Percentiles rank a stretch among this genome's conserved stretches.
phyloP scores from a whole-genome alignment of 1,284 basidiomycete species.

The Fomes fomentarius region DNA sequence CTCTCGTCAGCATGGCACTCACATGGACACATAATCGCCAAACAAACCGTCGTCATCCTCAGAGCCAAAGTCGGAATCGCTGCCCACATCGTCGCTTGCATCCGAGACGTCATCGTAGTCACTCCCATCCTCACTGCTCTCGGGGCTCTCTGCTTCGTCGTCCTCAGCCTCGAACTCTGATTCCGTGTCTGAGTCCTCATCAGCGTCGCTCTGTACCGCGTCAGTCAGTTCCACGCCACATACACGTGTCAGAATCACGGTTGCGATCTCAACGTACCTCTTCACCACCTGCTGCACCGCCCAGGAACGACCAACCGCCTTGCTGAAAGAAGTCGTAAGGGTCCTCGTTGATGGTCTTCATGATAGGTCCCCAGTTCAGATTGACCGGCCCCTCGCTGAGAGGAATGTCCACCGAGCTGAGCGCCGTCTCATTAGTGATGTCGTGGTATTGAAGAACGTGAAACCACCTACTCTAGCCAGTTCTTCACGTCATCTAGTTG shows the following conservation, averaged over 20 bases:
- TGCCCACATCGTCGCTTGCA: constrained; percentile 68
- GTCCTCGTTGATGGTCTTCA: constrained; percentile 96
- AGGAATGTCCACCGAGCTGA: constrained; percentile 93
- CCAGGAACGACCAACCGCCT: constrained; percentile 94
- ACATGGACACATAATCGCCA: neutral
- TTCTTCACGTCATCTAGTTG: constrained; percentile 96
- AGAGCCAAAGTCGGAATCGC: constrained; percentile 67
- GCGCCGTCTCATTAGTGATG: neutral
- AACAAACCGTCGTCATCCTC: constrained; percentile 68
- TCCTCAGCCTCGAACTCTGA: constrained; percentile 81
- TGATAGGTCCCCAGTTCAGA: constrained; percentile 97
- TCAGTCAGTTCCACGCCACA: constrained; percentile 1
- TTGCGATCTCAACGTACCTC: constrained; percentile 53
- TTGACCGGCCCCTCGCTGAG: constrained; percentile 97
- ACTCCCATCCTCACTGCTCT: constrained; percentile 59
- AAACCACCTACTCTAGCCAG: constrained; percentile 87
- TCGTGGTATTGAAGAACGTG: neutral
- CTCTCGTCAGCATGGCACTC: constrained; percentile 18
- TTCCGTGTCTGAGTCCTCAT: constrained; percentile 72
- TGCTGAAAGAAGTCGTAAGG: constrained; percentile 96
- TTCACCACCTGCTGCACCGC: constrained; percentile 67
- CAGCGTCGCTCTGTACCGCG: constrained; percentile 60
- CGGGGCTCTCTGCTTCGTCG: constrained; percentile 46
- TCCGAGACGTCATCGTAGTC: constrained; percentile 60
- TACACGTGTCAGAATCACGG: too few species aligned